A percentile compares a stretch with the other conserved stretches of the same genome.
These are phyloP conservation scores for Arabidopsis lyrata DNA, from an alignment of 441 rosid genomes.

Conservation along the genomic window DNA sequence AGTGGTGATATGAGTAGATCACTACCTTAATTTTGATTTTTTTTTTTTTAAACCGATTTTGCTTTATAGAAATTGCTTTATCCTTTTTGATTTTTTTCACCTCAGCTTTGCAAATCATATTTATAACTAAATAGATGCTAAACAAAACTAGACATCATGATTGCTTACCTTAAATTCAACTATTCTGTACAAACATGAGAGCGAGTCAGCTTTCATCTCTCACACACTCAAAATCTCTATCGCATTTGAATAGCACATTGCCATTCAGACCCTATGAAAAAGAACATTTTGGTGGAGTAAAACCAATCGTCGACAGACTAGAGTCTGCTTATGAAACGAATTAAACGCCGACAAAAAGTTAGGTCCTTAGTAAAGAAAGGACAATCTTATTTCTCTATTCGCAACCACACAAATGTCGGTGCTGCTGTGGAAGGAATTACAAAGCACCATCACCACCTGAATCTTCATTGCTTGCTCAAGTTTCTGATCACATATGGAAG, in stretches of 20 bases:
- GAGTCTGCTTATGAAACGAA: background rate
- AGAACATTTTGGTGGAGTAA: background rate
- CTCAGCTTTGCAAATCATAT: too few species aligned
- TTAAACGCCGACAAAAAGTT: background rate
- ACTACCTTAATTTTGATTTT: too few species aligned
- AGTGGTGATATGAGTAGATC: too few species aligned
- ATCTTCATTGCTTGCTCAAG: conserved; percentile 56
- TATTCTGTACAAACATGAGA: too few species aligned
- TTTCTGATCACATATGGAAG: conserved; percentile 88
- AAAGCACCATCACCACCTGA: background rate
- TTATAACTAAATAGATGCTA: too few species aligned
- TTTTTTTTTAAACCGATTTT: too few species aligned
- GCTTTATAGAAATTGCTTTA: too few species aligned
- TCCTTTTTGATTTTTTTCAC: too few species aligned
- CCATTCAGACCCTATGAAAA: background rate
- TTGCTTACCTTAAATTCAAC: too few species aligned
- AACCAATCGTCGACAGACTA: background rate
- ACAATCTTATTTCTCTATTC: background rate
- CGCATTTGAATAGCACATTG: background rate
- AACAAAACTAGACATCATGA: too few species aligned
- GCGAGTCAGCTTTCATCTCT: background rate
- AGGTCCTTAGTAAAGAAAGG: background rate
- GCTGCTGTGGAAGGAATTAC: background rate
- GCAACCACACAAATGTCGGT: background rate
- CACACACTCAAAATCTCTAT: background rate